These are phyloP conservation scores for Tephrocybe rancida DNA, from an alignment of 768 basidiomycete genomes.

Conservation along the genomic window DNA sequence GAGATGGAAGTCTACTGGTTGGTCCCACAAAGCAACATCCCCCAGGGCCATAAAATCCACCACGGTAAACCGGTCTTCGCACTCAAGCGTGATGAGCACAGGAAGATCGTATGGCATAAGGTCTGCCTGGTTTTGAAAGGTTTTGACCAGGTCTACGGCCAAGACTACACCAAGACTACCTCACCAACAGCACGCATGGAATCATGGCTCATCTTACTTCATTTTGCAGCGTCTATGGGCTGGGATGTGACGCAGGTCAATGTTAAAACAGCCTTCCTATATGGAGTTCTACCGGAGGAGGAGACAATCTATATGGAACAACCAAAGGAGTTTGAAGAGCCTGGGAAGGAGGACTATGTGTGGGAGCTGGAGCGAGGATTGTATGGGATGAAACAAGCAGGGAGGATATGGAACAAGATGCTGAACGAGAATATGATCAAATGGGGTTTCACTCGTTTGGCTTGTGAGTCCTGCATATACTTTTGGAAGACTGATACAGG, in stretches of 20 bases:
- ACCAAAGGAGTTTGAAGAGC: conserved; percentile 31
- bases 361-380: conserved; percentile 26
- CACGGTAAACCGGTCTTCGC: too few species aligned
- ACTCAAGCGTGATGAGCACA: conserved; percentile 32
- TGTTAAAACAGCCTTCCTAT: conserved; percentile 8
- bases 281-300: too few species aligned
- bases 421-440: conserved; percentile 21
- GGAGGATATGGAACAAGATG: too few species aligned
- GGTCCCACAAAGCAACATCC: background rate
- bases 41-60: conserved; percentile 18
- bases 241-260: conserved; percentile 39
- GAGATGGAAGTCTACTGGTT: background rate
- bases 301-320: conserved; percentile 19
- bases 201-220: conserved; percentile 33
- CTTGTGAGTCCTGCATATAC: conserved; percentile 37
- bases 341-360: conserved; percentile 23
- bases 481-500: conserved; percentile 5
- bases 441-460: conserved; percentile 30
- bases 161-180: too few species aligned
- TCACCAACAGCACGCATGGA: too few species aligned
- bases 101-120: conserved; percentile 29
- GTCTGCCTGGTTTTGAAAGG: conserved; percentile 40
- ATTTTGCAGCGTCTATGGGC: conserved; percentile 31
- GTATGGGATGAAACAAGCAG: too few species aligned
- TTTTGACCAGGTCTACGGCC: conserved; percentile 41